These are phyloP conservation scores for Schizosaccharomyces cryophilus DNA, from an alignment of 805 yeast genomes.

Conservation along the genomic window DNA sequence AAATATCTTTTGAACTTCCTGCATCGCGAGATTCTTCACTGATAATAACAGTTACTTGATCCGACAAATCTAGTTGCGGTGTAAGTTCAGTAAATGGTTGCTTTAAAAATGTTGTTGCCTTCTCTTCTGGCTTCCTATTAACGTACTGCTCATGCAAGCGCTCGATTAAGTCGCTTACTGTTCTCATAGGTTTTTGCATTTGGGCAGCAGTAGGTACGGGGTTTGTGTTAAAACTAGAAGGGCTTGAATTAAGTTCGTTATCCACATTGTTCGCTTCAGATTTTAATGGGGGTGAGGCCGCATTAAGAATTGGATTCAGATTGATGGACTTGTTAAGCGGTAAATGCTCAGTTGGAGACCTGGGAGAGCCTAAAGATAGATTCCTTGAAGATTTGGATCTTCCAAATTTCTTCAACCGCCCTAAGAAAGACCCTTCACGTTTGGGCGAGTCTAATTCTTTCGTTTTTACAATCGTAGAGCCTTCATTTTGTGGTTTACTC, in stretches of 20 bases:
- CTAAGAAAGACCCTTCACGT: not conserved
- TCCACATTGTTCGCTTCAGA: not conserved
- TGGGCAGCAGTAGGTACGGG: too few relatives aligned
- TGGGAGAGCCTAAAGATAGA: not conserved
- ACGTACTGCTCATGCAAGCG: constrained; percentile 6
- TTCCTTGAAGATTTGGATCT: not conserved
- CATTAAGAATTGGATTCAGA: too few relatives aligned
- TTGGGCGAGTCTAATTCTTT: not conserved
- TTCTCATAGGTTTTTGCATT: not conserved
- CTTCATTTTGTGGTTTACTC: not conserved
- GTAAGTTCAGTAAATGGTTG: constrained; percentile 13
- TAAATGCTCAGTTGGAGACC: too few relatives aligned
- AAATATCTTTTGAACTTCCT: constrained; percentile 21
- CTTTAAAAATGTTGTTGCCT: constrained; percentile 3
- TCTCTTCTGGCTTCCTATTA: not conserved
- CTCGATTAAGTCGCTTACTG: not conserved
- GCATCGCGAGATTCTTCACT: constrained; percentile 18
- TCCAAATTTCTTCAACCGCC: not conserved
- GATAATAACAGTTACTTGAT: constrained; percentile 18
- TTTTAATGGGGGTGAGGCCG: not conserved
- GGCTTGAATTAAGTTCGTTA: not conserved
- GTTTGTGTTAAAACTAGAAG: too few relatives aligned
- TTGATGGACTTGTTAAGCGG: too few relatives aligned
- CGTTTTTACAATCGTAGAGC: not conserved
- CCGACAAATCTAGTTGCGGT: constrained; percentile 15